A percentile compares a stretch with the other conserved stretches of the same genome.
Evolutionary conservation across 2,329 filamentous ascomycete genomes (phyloP).

Genomic region (Neurospora sp.): DNA sequence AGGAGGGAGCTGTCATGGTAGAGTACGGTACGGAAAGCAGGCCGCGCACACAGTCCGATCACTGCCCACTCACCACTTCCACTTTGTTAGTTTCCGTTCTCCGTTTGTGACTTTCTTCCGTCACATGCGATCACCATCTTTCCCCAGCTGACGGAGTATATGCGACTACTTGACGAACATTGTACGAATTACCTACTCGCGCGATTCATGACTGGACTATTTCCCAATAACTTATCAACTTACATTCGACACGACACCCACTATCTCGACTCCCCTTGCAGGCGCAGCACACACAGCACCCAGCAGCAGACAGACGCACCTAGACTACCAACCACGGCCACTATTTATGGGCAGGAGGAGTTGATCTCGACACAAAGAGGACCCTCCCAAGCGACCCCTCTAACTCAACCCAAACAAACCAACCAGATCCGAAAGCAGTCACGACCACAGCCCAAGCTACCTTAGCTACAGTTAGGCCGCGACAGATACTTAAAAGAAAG

Average conservation of each 20-base stretch:
- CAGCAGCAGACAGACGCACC: background rate
- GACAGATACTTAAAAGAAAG: background rate
- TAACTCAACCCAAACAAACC: background rate
- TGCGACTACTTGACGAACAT: background rate
- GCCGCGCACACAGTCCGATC: background rate
- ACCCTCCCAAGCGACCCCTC: background rate
- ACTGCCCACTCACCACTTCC: background rate
- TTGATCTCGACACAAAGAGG: background rate
- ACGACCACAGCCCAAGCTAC: background rate
- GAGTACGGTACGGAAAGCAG: background rate
- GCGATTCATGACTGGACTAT: background rate
- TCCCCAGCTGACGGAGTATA: background rate
- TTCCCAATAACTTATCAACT: background rate
- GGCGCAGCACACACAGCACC: background rate
- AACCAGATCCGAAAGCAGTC: background rate
- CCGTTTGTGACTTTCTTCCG: background rate
- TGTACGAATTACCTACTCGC: background rate
- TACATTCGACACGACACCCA: background rate
- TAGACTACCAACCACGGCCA: background rate
- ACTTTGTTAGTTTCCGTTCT: background rate
- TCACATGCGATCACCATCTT: background rate
- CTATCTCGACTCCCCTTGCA: background rate
- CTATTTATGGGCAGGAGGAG: background rate
- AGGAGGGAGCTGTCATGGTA: background rate
- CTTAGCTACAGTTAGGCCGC: background rate